These are phyloP conservation scores for Magnolia changhungtana DNA, from an alignment of 164 flowering plant genomes.

Conservation along the genomic window DNA sequence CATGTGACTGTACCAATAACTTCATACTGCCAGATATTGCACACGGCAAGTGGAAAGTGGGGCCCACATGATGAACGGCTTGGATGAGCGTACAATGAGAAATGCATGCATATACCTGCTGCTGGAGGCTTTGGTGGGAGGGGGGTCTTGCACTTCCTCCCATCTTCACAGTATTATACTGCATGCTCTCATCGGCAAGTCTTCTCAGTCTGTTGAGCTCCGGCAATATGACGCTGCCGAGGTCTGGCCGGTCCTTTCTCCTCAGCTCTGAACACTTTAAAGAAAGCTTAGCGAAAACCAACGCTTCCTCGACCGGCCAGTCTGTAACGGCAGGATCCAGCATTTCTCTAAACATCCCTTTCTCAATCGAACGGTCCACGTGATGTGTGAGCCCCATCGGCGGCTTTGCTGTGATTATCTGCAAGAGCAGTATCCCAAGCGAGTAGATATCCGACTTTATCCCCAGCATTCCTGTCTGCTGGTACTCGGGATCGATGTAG, in stretches of 20 bases:
- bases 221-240: constrained; percentile 45
- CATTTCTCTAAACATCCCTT: constrained; percentile 49
- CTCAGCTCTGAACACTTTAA: constrained; percentile 59
- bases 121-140: constrained; percentile 3
- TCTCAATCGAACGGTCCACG: constrained; percentile 51
- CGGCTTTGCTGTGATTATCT: constrained; percentile 56
- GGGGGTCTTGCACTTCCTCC: constrained; percentile 13
- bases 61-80: too few relatives aligned
- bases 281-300: constrained; percentile 46
- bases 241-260: constrained; percentile 66
- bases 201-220: constrained; percentile 49
- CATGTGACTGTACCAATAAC: too few relatives aligned
- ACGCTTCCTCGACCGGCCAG: constrained; percentile 62
- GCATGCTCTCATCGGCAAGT: constrained; percentile 49
- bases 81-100: too few relatives aligned
- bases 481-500: constrained; percentile 78
- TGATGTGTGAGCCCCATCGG: constrained; percentile 72
- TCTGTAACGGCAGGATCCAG: constrained; percentile 55
- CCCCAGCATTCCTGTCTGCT: constrained; percentile 78
- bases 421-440: constrained; percentile 65
- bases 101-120: too few relatives aligned
- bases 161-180: not conserved
- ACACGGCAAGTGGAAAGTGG: too few relatives aligned
- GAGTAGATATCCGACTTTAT: constrained; percentile 67
- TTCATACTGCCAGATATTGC: too few relatives aligned